These are phyloP conservation scores for Dacryopinax primogenitus DNA, from an alignment of 768 basidiomycete genomes.

Conservation along the genomic window DNA sequence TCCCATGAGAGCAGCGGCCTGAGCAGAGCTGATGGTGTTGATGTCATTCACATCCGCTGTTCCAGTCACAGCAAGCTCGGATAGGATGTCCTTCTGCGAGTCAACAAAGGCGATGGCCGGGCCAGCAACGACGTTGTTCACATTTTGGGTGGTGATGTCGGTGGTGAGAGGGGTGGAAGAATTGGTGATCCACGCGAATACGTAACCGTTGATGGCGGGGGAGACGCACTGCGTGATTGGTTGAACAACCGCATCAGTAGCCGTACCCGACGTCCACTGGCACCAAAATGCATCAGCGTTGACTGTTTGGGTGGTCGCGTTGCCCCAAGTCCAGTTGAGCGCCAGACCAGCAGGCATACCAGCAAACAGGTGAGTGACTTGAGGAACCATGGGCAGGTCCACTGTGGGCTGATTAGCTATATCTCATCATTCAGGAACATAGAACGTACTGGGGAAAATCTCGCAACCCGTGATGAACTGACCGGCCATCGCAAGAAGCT, in stretches of 20 bases:
- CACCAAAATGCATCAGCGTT: constrained; percentile 29
- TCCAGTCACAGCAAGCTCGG: background rate
- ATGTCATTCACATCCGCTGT: background rate
- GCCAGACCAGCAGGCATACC: constrained; percentile 26
- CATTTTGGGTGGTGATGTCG: constrained; percentile 45
- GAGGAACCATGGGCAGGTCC: background rate
- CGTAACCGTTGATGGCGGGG: constrained; percentile 58
- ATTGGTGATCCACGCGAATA: constrained; percentile 57
- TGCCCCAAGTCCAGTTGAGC: constrained; percentile 3
- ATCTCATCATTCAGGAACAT: background rate
- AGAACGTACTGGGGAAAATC: constrained; percentile 18
- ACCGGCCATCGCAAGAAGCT: constrained; percentile 57
- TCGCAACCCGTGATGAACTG: constrained; percentile 59
- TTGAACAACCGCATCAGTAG: constrained; percentile 41
- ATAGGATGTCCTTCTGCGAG: constrained; percentile 19
- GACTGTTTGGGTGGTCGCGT: background rate
- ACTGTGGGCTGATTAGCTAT: background rate
- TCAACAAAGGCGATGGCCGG: constrained; percentile 59
- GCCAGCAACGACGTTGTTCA: constrained; percentile 48
- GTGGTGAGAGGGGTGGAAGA: constrained; percentile 49
- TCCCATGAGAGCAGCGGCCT: background rate
- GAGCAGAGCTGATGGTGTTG: background rate
- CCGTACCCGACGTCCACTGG: constrained; percentile 62
- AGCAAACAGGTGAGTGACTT: constrained; percentile 24
- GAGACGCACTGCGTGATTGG: constrained; percentile 50